phyloP scores from a whole-genome alignment of 2,329 filamentous ascomycete species.

The Blastomyces percursus region DNA sequence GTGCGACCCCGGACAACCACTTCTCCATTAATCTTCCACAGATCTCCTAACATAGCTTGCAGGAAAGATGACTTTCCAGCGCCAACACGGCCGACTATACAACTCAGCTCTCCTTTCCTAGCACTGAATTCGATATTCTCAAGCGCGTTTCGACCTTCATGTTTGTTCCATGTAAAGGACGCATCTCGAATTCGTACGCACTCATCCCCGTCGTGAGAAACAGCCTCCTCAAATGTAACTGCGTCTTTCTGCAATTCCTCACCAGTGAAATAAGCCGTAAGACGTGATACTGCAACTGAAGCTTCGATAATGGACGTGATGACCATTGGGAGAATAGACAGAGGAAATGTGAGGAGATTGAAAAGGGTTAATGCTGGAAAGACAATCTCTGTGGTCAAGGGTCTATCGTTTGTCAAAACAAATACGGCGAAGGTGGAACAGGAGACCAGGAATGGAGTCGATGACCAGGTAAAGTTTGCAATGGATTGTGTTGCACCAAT shows the following conservation, averaged over 20 bases:
- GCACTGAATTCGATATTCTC: slow-evolving; percentile 79
- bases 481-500: slow-evolving; percentile 90
- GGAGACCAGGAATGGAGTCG: slow-evolving; percentile 92
- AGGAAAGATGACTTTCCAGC: slow-evolving; percentile 89
- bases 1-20: slow-evolving; percentile 71
- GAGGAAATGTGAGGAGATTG: slow-evolving; percentile 89
- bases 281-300: slow-evolving; percentile 75
- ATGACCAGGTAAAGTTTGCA: slow-evolving; percentile 97
- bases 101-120: slow-evolving; percentile 85
- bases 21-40: slow-evolving; percentile 79
- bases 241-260: slow-evolving; percentile 87
- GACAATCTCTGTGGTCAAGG: slow-evolving; percentile 86
- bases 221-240: slow-evolving; percentile 57
- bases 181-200: slow-evolving; percentile 72
- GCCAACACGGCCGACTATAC: slow-evolving; percentile 88
- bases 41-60: slow-evolving; percentile 75
- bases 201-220: slow-evolving; percentile 70
- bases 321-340: slow-evolving; percentile 92
- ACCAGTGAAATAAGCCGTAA: slow-evolving; percentile 73
- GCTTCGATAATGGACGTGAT: slow-evolving; percentile 95
- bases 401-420: slow-evolving; percentile 67
- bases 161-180: slow-evolving; percentile 88
- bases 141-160: slow-evolving; percentile 57
- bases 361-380: slow-evolving; percentile 90
- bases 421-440: slow-evolving; percentile 95